Evolutionary conservation across 352 stramenopile species (phyloP).

Genomic region (Globisporangium mamillatum): DNA sequence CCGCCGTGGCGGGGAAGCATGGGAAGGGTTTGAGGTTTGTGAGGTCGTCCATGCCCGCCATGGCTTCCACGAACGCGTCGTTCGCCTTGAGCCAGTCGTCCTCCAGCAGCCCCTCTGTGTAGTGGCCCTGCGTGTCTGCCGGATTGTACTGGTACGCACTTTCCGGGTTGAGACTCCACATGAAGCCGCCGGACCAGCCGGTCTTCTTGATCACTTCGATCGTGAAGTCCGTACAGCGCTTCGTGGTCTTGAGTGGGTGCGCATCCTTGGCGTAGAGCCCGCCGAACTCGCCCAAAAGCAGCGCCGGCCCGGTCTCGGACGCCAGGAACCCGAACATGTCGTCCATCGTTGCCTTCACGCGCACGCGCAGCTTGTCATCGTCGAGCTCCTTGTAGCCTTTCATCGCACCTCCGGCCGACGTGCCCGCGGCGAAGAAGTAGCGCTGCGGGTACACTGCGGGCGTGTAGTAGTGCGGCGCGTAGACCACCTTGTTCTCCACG

Average conservation of each 20-base stretch:
- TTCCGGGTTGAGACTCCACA: slow-evolving; percentile 40
- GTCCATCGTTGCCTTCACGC: slow-evolving; percentile 27
- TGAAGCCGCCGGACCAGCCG: slow-evolving; percentile 31
- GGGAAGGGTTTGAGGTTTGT: slow-evolving; percentile 28
- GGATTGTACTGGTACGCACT: slow-evolving; percentile 40
- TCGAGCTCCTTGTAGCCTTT: slow-evolving; percentile 26
- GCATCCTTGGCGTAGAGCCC: slow-evolving; percentile 28
- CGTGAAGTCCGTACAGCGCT: slow-evolving; percentile 29
- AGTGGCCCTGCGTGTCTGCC: slow-evolving; percentile 22
- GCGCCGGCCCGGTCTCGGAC: slow-evolving; percentile 18
- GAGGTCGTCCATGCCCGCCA: slow-evolving; percentile 30
- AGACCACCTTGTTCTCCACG: slow-evolving; percentile 30
- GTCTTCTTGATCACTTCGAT: slow-evolving; percentile 30
- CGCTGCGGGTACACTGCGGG: slow-evolving; percentile 29
- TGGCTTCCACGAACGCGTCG: slow-evolving; percentile 22
- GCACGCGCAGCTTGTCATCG: slow-evolving; percentile 19
- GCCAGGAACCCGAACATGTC: slow-evolving; percentile 42
- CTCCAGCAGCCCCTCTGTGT: slow-evolving; percentile 23
- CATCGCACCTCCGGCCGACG: slow-evolving; percentile 1
- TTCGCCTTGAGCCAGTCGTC: slow-evolving; percentile 31
- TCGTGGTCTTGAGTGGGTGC: slow-evolving; percentile 31
- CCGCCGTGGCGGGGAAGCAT: slow-evolving; percentile 23
- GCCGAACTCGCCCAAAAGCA: slow-evolving; percentile 36
- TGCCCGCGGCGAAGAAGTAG: slow-evolving; percentile 29
- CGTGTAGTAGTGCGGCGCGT: slow-evolving; percentile 38